phyloP scores from a whole-genome alignment of 208 protist genomes.

The Phytomonas serpens region DNA sequence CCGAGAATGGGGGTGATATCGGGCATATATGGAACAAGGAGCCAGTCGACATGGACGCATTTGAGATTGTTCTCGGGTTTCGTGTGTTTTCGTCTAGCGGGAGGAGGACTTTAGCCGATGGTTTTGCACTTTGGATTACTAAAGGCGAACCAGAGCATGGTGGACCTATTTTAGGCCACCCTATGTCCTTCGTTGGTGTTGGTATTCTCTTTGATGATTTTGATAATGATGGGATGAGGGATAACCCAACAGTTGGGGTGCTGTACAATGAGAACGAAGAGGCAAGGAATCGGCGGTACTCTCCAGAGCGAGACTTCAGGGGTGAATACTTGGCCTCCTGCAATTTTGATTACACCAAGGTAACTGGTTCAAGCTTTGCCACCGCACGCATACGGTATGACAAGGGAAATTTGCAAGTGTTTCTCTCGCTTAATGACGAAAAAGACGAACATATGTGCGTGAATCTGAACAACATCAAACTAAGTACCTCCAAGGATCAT shows the following conservation, averaged over 20 bases:
- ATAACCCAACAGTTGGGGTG: conserved; percentile 76
- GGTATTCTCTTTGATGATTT: conserved; percentile 85
- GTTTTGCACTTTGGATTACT: conserved; percentile 75
- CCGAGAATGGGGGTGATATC: conserved; percentile 25
- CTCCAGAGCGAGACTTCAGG: conserved; percentile 46
- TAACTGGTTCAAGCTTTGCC: conserved; percentile 16
- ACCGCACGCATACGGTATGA: conserved; percentile 54
- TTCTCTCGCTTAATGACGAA: conserved; percentile 34
- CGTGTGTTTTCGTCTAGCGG: conserved; percentile 29
- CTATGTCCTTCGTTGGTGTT: conserved; percentile 58
- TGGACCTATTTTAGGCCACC: conserved; percentile 59
- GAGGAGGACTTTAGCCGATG: conserved; percentile 30
- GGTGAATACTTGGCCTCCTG: conserved; percentile 42
- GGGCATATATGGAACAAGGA: conserved; percentile 80
- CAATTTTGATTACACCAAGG: conserved; percentile 43
- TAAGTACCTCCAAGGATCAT: conserved; percentile 19
- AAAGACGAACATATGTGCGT: conserved; percentile 40
- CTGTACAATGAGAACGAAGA: conserved; percentile 21
- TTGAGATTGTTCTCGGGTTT: conserved; percentile 82
- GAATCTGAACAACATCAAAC: conserved; percentile 20
- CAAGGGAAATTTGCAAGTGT: conserved; percentile 28
- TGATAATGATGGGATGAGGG: conserved; percentile 74
- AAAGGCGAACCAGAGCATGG: conserved; percentile 17
- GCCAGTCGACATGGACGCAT: conserved; percentile 59
- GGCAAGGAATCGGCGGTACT: conserved; percentile 16